These are phyloP conservation scores for Daedaleopsis nitida DNA, from an alignment of 768 basidiomycete species.

Conservation along the genomic window DNA sequence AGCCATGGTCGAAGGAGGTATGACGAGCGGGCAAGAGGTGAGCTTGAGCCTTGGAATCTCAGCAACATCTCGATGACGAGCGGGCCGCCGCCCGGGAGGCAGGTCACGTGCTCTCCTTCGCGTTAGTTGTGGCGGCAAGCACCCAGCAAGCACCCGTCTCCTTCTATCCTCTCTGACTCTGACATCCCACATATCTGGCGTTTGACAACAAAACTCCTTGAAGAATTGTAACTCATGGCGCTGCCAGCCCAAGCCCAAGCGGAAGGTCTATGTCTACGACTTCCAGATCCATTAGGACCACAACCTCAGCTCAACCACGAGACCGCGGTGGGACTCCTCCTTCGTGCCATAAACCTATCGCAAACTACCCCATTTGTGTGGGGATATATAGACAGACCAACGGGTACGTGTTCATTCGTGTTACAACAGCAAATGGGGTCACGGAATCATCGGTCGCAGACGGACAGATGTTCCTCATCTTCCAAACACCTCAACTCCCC, in stretches of 20 bases:
- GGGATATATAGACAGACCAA: constrained; percentile 78
- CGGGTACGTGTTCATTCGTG: constrained; percentile 46
- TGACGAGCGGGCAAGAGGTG: neutral
- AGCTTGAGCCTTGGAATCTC: too few relatives aligned
- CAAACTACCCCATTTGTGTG: constrained; percentile 65
- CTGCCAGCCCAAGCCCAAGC: constrained; percentile 45
- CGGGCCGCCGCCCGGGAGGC: too few relatives aligned
- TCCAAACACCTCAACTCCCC: constrained; percentile 54
- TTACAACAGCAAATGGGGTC: neutral
- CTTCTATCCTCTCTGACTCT: neutral
- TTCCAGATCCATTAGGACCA: constrained; percentile 63
- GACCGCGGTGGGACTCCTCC: constrained; percentile 58
- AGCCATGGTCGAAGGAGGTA: neutral
- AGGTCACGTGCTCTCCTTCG: neutral
- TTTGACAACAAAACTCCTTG: neutral
- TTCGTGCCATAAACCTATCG: constrained; percentile 59
- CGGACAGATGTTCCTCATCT: constrained; percentile 68
- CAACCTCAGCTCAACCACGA: constrained; percentile 61
- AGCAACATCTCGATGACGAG: too few relatives aligned
- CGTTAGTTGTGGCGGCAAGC: neutral
- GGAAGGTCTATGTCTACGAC: constrained; percentile 70
- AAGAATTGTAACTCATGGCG: neutral
- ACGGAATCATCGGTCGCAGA: constrained; percentile 40
- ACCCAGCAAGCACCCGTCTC: too few relatives aligned
- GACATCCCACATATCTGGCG: neutral